Base-by-base conservation (phyloP, 2,329 filamentous ascomycete genomes). In the Magnaporthiopsis rhizophila region DNA sequence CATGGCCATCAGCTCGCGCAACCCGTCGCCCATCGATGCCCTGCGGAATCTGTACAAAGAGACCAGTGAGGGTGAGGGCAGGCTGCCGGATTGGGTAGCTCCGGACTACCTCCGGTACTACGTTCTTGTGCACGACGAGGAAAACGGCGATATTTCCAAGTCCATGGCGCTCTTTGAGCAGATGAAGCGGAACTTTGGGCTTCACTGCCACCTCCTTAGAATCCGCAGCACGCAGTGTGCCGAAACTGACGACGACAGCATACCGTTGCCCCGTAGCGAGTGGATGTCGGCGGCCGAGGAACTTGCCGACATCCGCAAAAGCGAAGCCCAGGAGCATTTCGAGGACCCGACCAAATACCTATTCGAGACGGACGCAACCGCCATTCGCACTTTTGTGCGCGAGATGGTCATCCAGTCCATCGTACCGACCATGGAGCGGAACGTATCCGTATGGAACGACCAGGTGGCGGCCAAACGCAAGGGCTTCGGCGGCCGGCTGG, bases 181-280 rank as follows among this genome's bases (percentile, higher is more conserved):
- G 75, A 99, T 99, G 96, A 99, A 98, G 77, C 87, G 95, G n/a
- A 92, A 97, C 76, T 91, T 99, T 68, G 95, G 95, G 1, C 80
- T 98, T 61, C 93, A 99, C 76, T 99, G 95, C 73, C 95, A 99
- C 76, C 81, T 99, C 13, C 81, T 99, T 45, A 83, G 96, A 67
- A 79, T 99, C 62, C 86, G 94, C 69, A 96, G 91, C 71, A 89
- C 87, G 53, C 90, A 92, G 72, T 94, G 92, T 74, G 88, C 91
- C 50, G 87, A 93, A 67, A 93, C 92, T 1, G 95, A 98, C 74
- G 93, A 97, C 73, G 94, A 98, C 72, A 94, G 91, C 71, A 86
- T 92, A 70, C 86, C 87, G 63, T 81, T 97, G 28, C 91, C 94
- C 1, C 83, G 86, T 28, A 92, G 88, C 72, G 89, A 96, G 74